Base-by-base conservation (phyloP, 2,329 filamentous ascomycete species). In the Pseudogymnoascus sp. region DNA sequence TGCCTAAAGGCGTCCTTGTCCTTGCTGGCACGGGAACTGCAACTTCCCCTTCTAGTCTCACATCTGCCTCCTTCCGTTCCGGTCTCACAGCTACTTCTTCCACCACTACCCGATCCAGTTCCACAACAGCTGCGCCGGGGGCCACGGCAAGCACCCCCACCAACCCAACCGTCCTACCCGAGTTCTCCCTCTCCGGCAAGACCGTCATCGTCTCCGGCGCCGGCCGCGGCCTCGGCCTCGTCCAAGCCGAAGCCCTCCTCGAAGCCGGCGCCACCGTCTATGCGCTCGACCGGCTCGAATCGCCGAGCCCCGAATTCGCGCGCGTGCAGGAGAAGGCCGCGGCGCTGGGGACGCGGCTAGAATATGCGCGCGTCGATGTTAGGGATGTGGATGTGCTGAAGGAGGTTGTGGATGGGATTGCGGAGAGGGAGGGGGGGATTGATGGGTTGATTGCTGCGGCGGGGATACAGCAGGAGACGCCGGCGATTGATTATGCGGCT, bases 401-500 rank as follows among this genome's bases (percentile, higher is more conserved):
- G 69, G 74, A 76, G 64, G 76, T 83, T 35, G 78, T 91, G 38
- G 76, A 78, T 44, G 76, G 77, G 2, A 89, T 91, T 65, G 86
- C 81, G 12, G 78, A 82, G 35, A 75, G 79, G 48, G 81, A 89
- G 67, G 79, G 81, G 5, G 80, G 84, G 8, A 74, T 90, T 66
- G 85, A 91, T 68, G 88, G 88, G 0, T 74, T 90, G 51, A 78
- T 91, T n/a, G 86, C 87, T 0, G 86, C 86, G 0, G 88, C 87
- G 0, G 87, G 86, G 1, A 81, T 82, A 39, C 85, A 91, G 73
- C 85, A 90, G 72, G 82, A 90, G 68, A 87, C 82, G 1, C 77
- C 85, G 0, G 86, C 87, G 2, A 72, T 88, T 42, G 87, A 91
- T 31, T 91, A 90, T 70, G 79, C 78, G 21, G 81, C 85, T 44